Base-by-base conservation (phyloP, 768 basidiomycete species). In the Panus rudis region DNA sequence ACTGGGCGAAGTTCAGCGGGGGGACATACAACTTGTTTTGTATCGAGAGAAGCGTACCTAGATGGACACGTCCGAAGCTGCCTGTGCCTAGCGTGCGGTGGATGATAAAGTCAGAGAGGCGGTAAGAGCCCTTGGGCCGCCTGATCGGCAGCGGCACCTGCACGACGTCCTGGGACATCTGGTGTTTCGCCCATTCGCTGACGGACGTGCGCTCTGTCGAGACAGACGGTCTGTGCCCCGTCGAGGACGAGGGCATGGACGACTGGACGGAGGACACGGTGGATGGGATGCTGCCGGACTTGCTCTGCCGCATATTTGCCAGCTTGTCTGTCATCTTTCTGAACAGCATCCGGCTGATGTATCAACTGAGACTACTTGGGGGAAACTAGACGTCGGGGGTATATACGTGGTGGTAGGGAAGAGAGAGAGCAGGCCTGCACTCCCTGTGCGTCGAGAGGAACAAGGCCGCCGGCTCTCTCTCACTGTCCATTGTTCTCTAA, bases 21-120 rank as follows among this genome's bases (percentile, higher is more conserved):
- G 21, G 30, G 37, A n/a, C n/a, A n/a, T n/a, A n/a, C n/a, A n/a
- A n/a, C 17, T 14, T 8, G 22, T 3, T n/a, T 14, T 2, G 26
- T 17, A 24, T 14, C 20, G 25, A 35, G 28, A 11, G 35, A 17
- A 1, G 54, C 65, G 41, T 57, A 89, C 89, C 89, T 30, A 92
- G 69, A 63, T 91, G 89, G 0, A 99, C 96, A n/a, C 92, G 78
- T 2, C 96, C 96, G 62, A 99, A 98, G 57, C 92, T 96, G 1
- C 96, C 96, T 1, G 92, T 97, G 0, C 96, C 94, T 39, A 92
- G 62, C 12, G 86, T 92, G 21, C 88, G 71, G 53, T 86, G 81
- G 49, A 92, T 81, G 50, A 79, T 75, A 51, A 91, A 92, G 58
- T 92, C 89, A 32, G 69, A 52, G 17, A 92, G 72, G 22, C 77